These are phyloP conservation scores for Gracilariopsis chorda DNA, from an alignment of 23 red algal genomes.

Conservation along the genomic window DNA sequence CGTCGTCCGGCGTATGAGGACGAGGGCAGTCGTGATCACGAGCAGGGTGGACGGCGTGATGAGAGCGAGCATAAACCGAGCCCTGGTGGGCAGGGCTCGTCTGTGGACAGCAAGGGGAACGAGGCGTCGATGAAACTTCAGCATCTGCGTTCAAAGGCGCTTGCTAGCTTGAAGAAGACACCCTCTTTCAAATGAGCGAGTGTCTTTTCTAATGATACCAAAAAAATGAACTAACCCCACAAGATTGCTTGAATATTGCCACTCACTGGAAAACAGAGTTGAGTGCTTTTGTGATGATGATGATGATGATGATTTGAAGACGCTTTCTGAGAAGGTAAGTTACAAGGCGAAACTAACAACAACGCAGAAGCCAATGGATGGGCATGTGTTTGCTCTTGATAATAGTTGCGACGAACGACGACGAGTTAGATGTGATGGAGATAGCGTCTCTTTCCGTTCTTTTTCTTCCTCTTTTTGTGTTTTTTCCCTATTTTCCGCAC, in stretches of 20 bases:
- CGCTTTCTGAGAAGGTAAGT: constrained; percentile 15
- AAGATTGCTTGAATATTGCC: too few species aligned
- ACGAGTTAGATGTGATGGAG: background rate
- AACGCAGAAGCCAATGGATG: too few species aligned
- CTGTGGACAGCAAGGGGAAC: constrained; percentile 4
- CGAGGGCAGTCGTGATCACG: background rate
- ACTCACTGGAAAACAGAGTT: background rate
- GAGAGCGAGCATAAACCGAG: background rate
- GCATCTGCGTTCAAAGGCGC: constrained; percentile 17
- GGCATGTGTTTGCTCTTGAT: too few species aligned
- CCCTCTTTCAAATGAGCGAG: background rate
- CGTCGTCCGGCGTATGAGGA: background rate
- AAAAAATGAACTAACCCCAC: constrained; percentile 28
- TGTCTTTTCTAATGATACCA: background rate
- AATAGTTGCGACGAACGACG: background rate
- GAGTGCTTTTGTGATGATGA: background rate
- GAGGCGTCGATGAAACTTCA: background rate
- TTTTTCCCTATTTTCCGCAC: too few species aligned
- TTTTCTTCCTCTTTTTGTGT: background rate
- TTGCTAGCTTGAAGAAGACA: constrained; percentile 24
- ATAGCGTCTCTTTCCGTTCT: too few species aligned
- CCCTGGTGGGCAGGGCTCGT: background rate
- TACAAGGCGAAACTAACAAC: too few species aligned
- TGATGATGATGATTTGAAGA: background rate
- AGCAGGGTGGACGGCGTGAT: background rate